phyloP scores from a whole-genome alignment of 2,329 filamentous ascomycete genomes.

The Penicillium sp. region DNA sequence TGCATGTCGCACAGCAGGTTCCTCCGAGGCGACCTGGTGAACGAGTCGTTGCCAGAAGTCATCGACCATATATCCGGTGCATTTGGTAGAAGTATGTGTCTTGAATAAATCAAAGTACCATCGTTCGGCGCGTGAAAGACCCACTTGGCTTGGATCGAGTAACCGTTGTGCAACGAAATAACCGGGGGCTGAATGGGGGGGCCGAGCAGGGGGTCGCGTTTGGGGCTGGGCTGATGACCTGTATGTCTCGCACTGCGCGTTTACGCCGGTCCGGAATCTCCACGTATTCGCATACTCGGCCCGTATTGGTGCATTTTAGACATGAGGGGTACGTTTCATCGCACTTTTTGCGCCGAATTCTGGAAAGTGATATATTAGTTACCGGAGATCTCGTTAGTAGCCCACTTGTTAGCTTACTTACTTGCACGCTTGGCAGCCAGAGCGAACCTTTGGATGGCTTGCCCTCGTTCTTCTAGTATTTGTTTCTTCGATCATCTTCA shows the following conservation, averaged over 20 bases:
- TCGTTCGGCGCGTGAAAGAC: neutral
- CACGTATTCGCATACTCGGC: neutral
- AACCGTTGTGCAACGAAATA: neutral
- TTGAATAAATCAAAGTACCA: neutral
- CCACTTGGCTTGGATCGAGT: neutral
- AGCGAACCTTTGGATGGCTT: neutral
- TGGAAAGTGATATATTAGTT: neutral
- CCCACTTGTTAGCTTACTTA: neutral
- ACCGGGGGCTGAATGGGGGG: neutral
- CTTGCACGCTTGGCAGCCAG: neutral
- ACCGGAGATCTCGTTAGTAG: neutral
- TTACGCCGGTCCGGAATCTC: neutral
- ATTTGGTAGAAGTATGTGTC: neutral
- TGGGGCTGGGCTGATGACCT: neutral
- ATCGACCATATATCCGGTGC: neutral
- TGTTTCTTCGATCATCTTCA: neutral
- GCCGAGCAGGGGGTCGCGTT: neutral
- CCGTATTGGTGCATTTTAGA: neutral
- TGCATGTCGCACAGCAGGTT: neutral
- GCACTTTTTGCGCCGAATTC: neutral
- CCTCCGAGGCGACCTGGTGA: neutral
- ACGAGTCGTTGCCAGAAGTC: conserved; percentile 3
- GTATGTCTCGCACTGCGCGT: neutral
- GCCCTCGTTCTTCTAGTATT: neutral
- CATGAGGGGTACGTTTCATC: neutral